Base-by-base conservation (phyloP, 2,329 filamentous ascomycete genomes). In the Ophiocordyceps sinensis region DNA sequence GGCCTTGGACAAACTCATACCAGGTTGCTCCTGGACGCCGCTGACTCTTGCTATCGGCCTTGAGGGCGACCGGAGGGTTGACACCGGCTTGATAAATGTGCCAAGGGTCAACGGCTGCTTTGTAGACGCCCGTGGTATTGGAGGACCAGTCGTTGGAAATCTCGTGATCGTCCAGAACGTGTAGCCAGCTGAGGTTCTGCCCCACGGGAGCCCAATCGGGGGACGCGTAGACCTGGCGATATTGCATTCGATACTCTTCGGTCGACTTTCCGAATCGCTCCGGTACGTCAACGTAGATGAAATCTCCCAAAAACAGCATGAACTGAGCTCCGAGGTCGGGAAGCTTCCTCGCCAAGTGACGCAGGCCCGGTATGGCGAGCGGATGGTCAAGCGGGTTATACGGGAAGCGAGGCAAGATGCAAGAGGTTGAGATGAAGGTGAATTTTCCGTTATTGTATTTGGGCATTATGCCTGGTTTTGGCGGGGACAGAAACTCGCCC, bases 121-220 rank as follows among this genome's bases (percentile, higher is more conserved):
- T 61, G 55, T 89, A 95, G 0, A 94, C 74, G 6, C 85, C 84
- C 0, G 85, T 87, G 13, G 75, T 81, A 56, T 89, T 91, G 15
- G 73, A 70, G 44, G 82, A 44, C 43, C 42, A 96, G 62, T 96
- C 91, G 51, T 98, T 96, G 5, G 75, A 75, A 46, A 98, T 95
- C 57, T 98, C 91, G 53, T 98, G 91, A 57, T 98, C 91, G 55
- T 98, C 91, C 7, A 95, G 74, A 2, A 94, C 88, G 54, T 98
- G 91, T 36, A 96, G 85, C 91, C 91, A 98, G 51, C 88, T 93
- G n/a, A 96, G 67, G 42, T 86, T 79, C 49, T 82, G 71, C 1
- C 77, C 77, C 11, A 84, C 78, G 1, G 77, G 66, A 1, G 75
- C 68, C 91, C 91, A 98, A 48, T 94, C 89, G 0, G 89, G 89